Conservation (phyloP, 148 eudicot genomes). For the Cornus kousa region DNA sequence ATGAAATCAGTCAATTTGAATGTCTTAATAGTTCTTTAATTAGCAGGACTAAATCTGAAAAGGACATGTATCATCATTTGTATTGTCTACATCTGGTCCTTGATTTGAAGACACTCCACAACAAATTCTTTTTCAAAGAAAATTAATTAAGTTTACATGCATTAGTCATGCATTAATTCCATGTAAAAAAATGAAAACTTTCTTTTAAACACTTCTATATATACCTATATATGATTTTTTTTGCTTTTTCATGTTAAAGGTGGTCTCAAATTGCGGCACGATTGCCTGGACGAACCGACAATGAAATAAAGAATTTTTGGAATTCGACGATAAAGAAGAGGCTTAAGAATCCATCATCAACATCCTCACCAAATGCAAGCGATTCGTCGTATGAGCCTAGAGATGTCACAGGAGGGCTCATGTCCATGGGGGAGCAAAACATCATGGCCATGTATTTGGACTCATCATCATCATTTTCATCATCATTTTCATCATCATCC, state of each 20-base stretch:
- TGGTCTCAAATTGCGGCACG: slow-evolving; percentile 93
- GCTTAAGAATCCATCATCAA: slow-evolving; percentile 52
- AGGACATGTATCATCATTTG: slow-evolving; percentile 8
- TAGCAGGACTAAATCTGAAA: slow-evolving; percentile 15
- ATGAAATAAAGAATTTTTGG: slow-evolving; percentile 91
- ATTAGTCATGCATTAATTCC: slow-evolving; percentile 28
- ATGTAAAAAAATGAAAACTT: slow-evolving; percentile 5
- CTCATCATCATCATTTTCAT: slow-evolving; percentile 44
- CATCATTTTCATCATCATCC: slow-evolving; percentile 37
- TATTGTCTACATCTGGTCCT: slow-evolving; percentile 25
- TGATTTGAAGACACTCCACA: slow-evolving; percentile 72
- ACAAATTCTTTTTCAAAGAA: slow-evolving; percentile 18
- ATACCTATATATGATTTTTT: not conserved
- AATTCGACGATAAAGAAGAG: slow-evolving; percentile 90
- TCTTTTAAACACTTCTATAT: slow-evolving; percentile 8
- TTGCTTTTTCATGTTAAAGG: slow-evolving; percentile 24
- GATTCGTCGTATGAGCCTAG: slow-evolving; percentile 59
- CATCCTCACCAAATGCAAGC: slow-evolving; percentile 68
- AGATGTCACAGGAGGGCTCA: slow-evolving; percentile 33
- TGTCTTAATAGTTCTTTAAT: no score
- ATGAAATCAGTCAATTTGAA: slow-evolving; percentile 12
- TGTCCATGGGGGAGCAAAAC: slow-evolving; percentile 39
- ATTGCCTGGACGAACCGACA: slow-evolving; percentile 85
- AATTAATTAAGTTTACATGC: slow-evolving; percentile 30
- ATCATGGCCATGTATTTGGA: slow-evolving; percentile 46